phyloP scores from a whole-genome alignment of 2,329 filamentous ascomycete species.

The Penicillium frequentans region DNA sequence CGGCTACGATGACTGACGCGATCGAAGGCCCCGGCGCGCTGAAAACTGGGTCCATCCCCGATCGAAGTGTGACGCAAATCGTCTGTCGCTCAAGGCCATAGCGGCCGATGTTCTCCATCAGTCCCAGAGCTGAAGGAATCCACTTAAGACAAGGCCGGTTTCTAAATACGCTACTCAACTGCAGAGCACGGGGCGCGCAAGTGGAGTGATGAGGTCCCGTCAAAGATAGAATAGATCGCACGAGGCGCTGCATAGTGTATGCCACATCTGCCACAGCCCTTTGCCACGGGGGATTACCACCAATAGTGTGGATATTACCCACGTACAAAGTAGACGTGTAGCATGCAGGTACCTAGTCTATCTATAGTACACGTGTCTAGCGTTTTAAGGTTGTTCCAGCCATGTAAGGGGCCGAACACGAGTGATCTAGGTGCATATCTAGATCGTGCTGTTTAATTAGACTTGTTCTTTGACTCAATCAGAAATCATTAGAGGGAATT shows the following conservation, averaged over 20 bases:
- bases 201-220: neutral
- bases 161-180: constrained; percentile 2
- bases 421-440: neutral
- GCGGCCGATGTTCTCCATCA: constrained; percentile 2
- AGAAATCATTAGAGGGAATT: neutral
- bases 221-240: neutral
- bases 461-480: neutral
- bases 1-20: neutral
- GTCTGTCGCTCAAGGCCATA: constrained; percentile 8
- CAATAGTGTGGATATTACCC: neutral
- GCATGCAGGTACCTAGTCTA: neutral
- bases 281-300: neutral
- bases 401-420: neutral
- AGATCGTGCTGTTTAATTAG: neutral
- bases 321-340: neutral
- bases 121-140: neutral
- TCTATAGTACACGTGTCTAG: neutral
- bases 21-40: constrained; percentile 10
- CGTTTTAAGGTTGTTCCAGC: neutral
- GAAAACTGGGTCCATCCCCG: constrained; percentile 11
- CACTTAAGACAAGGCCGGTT: neutral
- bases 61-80: constrained; percentile 11
- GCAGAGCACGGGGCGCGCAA: neutral
- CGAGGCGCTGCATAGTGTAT: neutral
- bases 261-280: neutral